Evolutionary conservation across 331 rosid genomes (phyloP).

Genomic region (Pyrus hybrid): DNA sequence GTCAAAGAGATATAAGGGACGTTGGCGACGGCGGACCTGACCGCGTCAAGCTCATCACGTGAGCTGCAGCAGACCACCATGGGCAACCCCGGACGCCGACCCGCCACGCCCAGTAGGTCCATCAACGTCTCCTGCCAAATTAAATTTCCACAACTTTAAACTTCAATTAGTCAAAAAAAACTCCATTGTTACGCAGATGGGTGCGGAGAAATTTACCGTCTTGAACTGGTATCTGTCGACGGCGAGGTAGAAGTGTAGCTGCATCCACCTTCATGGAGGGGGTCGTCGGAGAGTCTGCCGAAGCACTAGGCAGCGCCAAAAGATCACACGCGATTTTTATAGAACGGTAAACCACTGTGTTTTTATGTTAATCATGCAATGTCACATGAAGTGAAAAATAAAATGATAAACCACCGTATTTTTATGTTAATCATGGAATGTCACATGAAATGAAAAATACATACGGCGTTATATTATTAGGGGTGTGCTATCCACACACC

Average conservation of each 20-base stretch:
- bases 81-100: conserved; percentile 61
- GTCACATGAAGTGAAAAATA: too few species aligned
- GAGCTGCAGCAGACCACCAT: conserved; percentile 76
- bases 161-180: neutral
- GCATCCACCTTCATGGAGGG: conserved; percentile 34
- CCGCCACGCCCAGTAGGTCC: conserved; percentile 63
- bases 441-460: too few species aligned
- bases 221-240: conserved; percentile 82
- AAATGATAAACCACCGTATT: too few species aligned
- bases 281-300: conserved; percentile 48
- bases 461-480: too few species aligned
- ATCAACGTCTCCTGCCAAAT: conserved; percentile 35
- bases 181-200: neutral
- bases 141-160: neutral
- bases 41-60: conserved; percentile 83
- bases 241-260: conserved; percentile 58
- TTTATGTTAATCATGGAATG: too few species aligned
- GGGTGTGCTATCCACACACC: too few species aligned
- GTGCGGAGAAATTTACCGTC: conserved; percentile 25
- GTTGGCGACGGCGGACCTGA: conserved; percentile 49
- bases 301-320: conserved; percentile 40
- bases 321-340: too few species aligned
- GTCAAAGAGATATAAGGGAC: conserved; percentile 62
- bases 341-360: conserved; percentile 2
- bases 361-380: too few species aligned